phyloP scores from a whole-genome alignment of 2,329 filamentous ascomycete species.

The Colletotrichum musicola region DNA sequence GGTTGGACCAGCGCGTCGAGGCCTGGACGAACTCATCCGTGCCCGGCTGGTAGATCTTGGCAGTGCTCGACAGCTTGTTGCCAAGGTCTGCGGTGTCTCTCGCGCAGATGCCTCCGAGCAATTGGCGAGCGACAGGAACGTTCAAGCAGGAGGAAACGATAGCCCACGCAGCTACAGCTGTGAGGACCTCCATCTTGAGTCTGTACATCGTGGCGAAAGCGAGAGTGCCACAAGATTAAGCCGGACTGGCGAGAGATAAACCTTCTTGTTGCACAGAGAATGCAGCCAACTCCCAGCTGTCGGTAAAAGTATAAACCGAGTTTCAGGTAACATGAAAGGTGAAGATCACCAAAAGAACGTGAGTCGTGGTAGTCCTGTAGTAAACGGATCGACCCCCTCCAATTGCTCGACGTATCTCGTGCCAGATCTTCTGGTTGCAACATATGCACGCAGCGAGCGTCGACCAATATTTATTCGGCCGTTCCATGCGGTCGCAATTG shows the following conservation, averaged over 20 bases:
- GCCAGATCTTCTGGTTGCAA: neutral
- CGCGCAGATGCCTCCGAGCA: constrained; percentile 38
- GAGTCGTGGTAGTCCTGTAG: neutral
- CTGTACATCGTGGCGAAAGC: constrained; percentile 18
- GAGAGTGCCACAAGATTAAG: neutral
- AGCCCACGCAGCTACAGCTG: constrained; percentile 45
- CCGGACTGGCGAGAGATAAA: neutral
- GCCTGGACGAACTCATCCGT: constrained; percentile 53
- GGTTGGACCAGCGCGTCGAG: constrained; percentile 59
- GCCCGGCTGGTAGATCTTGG: constrained; percentile 57
- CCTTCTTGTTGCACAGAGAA: constrained; percentile 1
- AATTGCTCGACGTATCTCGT: constrained; percentile 1
- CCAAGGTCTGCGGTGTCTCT: constrained; percentile 44
- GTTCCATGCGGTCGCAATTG: neutral
- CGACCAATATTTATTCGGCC: constrained; percentile 23
- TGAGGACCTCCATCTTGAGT: constrained; percentile 43
- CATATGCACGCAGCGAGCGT: neutral
- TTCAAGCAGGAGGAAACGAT: constrained; percentile 41
- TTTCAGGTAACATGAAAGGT: neutral
- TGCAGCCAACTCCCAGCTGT: neutral
- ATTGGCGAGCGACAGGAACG: constrained; percentile 30
- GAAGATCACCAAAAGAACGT: neutral
- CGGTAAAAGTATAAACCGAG: neutral
- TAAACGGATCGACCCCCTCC: constrained; percentile 5
- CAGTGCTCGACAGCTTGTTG: constrained; percentile 50